phyloP scores from a whole-genome alignment of 805 yeast species.

The Blastobotrys chiropterorum region DNA sequence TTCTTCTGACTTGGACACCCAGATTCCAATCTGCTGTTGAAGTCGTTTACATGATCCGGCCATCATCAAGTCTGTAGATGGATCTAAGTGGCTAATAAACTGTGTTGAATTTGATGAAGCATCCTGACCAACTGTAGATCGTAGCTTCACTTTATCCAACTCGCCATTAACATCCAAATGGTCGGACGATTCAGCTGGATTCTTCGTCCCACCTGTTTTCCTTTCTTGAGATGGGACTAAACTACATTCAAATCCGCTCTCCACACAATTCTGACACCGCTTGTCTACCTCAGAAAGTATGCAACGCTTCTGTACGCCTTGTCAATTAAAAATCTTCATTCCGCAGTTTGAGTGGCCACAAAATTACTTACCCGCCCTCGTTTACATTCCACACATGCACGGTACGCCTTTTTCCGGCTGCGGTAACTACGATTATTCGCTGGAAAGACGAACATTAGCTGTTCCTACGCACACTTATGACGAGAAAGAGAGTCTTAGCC shows the following conservation, averaged over 20 bases:
- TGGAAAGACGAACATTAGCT: constrained; percentile 35
- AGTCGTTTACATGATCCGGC: constrained; percentile 15
- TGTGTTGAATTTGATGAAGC: constrained; percentile 3
- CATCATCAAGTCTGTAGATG: constrained; percentile 20
- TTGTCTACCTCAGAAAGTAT: constrained; percentile 18
- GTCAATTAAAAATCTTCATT: too few relatives aligned
- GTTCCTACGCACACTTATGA: too few relatives aligned
- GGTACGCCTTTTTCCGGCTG: constrained; percentile 34
- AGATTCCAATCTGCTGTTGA: constrained; percentile 19
- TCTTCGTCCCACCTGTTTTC: neutral
- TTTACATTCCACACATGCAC: constrained; percentile 35
- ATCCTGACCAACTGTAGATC: neutral
- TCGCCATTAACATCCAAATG: neutral
- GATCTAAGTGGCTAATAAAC: constrained; percentile 21
- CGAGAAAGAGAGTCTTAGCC: neutral
- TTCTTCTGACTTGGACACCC: constrained; percentile 12
- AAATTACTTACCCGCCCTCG: constrained; percentile 23
- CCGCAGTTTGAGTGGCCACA: too few relatives aligned
- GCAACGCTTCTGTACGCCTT: constrained; percentile 19
- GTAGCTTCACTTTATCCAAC: neutral
- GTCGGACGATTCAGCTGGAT: neutral
- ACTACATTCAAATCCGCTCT: constrained; percentile 22
- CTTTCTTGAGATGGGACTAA: constrained; percentile 6
- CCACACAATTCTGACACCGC: constrained; percentile 25
- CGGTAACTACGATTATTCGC: constrained; percentile 35